phyloP scores from a whole-genome alignment of 805 yeast species.

The Maudiozyma turicensis region DNA sequence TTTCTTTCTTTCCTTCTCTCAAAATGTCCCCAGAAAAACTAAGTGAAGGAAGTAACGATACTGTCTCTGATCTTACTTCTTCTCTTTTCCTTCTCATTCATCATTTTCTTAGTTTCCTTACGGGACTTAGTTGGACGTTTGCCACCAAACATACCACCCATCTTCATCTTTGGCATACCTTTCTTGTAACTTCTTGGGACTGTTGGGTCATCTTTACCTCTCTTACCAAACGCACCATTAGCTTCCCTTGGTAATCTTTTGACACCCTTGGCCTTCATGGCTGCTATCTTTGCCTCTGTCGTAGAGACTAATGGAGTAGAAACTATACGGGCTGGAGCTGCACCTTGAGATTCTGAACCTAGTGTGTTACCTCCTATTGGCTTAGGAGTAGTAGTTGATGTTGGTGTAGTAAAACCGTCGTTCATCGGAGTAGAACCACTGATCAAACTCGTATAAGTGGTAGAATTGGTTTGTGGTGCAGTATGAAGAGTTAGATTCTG shows the following conservation, averaged over 20 bases:
- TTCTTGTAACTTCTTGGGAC: not conserved
- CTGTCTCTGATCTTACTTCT: not conserved
- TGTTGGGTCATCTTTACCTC: not conserved
- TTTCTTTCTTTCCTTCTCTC: too few relatives aligned
- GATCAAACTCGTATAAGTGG: not conserved
- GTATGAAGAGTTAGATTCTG: not conserved
- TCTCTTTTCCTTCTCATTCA: not conserved
- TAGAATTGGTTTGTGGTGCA: not conserved
- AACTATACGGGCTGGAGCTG: not conserved
- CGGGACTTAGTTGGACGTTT: not conserved
- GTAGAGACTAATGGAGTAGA: not conserved
- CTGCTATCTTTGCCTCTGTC: not conserved
- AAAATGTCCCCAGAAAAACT: too few relatives aligned
- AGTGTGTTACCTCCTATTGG: not conserved
- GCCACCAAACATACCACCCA: not conserved
- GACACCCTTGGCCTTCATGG: not conserved
- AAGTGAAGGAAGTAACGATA: not conserved
- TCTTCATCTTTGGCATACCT: not conserved
- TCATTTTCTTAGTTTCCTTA: not conserved
- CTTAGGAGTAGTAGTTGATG: not conserved
- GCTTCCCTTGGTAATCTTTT: not conserved
- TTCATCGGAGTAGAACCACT: not conserved
- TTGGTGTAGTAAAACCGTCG: not conserved
- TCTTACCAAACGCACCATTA: not conserved
- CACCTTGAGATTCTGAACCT: not conserved